A percentile compares a stretch with the other conserved stretches of the same genome.
phyloP scores from a whole-genome alignment of 257 asterid genomes.

The Hygrophila difformis region DNA sequence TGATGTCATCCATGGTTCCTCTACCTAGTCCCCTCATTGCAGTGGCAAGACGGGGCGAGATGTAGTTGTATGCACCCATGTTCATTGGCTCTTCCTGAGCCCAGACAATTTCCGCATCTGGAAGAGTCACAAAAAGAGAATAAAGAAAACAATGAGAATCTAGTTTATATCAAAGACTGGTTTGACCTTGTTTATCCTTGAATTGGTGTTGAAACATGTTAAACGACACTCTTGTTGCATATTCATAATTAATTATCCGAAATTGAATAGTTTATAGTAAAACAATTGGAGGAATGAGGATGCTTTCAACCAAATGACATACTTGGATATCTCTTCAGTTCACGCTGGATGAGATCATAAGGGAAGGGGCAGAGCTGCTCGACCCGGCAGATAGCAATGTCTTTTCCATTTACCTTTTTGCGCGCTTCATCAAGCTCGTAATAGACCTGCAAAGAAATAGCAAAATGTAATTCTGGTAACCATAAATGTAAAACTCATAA shows the following conservation, averaged over 20 bases:
- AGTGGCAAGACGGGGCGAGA: constrained; percentile 66
- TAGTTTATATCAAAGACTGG: background rate
- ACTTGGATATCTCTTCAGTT: constrained; percentile 93
- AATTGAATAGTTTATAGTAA: too few relatives aligned
- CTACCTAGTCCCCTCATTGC: constrained; percentile 72
- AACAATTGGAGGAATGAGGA: too few relatives aligned
- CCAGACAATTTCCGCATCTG: constrained; percentile 74
- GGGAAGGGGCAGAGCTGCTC: constrained; percentile 98
- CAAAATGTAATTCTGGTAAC: too few relatives aligned
- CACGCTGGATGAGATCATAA: constrained; percentile 82
- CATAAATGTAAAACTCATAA: too few relatives aligned
- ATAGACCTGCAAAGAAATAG: constrained; percentile 44
- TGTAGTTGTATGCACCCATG: constrained; percentile 73
- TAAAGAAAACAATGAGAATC: background rate
- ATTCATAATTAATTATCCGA: background rate
- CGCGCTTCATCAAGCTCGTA: constrained; percentile 85
- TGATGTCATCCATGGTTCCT: constrained; percentile 65
- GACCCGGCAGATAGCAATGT: constrained; percentile 82
- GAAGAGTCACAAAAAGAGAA: constrained; percentile 3
- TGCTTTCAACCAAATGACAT: constrained; percentile 17
- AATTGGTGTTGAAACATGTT: too few relatives aligned
- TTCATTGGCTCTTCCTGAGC: constrained; percentile 88
- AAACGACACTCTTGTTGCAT: background rate
- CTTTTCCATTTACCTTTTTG: constrained; percentile 54
- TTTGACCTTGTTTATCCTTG: too few relatives aligned